Evolutionary conservation across 1,284 basidiomycete genomes (phyloP).

Genomic region (Grifola frondosa): DNA sequence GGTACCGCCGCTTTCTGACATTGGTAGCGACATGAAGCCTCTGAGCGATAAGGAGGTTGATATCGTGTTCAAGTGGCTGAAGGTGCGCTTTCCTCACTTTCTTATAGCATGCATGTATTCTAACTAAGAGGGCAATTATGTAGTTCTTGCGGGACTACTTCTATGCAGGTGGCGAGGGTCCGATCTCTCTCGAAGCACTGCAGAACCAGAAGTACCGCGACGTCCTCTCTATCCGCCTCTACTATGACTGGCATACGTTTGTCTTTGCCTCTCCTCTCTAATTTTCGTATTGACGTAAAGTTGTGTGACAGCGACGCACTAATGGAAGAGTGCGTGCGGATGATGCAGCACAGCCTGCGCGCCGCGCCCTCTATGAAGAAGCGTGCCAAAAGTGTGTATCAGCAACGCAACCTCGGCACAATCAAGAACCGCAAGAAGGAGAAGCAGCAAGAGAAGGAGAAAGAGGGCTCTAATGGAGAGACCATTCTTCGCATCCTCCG

Average conservation of each 20-base stretch:
- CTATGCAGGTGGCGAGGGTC: constrained; percentile 90
- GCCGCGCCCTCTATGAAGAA: constrained; percentile 78
- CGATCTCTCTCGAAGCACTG: constrained; percentile 83
- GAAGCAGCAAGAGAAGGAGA: constrained; percentile 70
- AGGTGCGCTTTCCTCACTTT: constrained; percentile 47
- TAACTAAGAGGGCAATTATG: not conserved
- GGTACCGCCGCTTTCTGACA: constrained; percentile 88
- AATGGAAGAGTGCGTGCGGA: constrained; percentile 95
- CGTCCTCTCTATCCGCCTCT: constrained; percentile 84
- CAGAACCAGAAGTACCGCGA: constrained; percentile 97
- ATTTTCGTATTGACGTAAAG: constrained; percentile 2
- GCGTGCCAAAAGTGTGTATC: constrained; percentile 88
- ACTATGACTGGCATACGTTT: constrained; percentile 91
- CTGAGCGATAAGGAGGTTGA: constrained; percentile 95
- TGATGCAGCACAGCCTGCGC: constrained; percentile 83
- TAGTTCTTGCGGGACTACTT: constrained; percentile 95
- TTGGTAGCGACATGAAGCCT: constrained; percentile 88
- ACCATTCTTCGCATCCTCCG: constrained; percentile 90
- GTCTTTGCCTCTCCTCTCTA: constrained; percentile 29
- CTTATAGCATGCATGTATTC: not conserved
- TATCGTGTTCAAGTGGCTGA: constrained; percentile 97
- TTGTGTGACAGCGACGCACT: constrained; percentile 66
- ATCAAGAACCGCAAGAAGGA: constrained; percentile 94
- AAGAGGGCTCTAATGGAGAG: constrained; percentile 75
- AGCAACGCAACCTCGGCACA: constrained; percentile 91